Base-by-base conservation (phyloP, 129 eudicot species). In the Pseudognaphalium luteoalbum region DNA sequence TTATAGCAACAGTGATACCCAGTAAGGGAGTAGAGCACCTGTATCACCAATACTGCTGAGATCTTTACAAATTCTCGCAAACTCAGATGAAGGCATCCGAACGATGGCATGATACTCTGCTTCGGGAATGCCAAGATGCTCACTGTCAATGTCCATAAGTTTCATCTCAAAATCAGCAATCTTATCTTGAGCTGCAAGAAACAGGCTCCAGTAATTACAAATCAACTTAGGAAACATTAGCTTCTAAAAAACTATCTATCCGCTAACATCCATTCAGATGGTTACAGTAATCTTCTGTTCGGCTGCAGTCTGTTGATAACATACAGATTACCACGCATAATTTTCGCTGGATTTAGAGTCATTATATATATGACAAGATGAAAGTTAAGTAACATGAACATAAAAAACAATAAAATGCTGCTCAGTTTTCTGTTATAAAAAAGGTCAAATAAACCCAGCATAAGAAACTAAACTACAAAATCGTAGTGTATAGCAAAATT, bases 11-110 rank as follows among this genome's bases (percentile, higher is more conserved):
- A 25, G 28, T 1, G 28, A 25, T 25, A 25, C 28, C 28, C 28
- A 25, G 28, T 25, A 0, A 25, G 28, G 28, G 28, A 56, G 15
- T 1, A 25, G 7, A 7, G 34, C 82, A 93, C 98, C 98, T 74
- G 98, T 93, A 82, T 93, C 98, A 68, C 98, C 98, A 65, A 93
- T 86, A 52, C 98, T 93, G 68, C 98, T 93, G 19, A 93, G 91
- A 87, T 93, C 97, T 84, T 79, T 93, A 75, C 97, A 93, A n/a
- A 93, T 93, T 81, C 97, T 90, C 1, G 96, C 91, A 81, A 93
- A 93, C 73, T 93, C 97, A 2, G 89, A 39, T 30, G 97, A 93
- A 66, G 97, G 97, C 98, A 93, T 90, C 61, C 96, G 81, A 15
- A 93, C 98, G 70, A 88, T 93, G 68, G 98, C 96, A 69, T 90